Evolutionary conservation across 306 rosid species (phyloP).

Genomic region (Vigna nakashimae): DNA sequence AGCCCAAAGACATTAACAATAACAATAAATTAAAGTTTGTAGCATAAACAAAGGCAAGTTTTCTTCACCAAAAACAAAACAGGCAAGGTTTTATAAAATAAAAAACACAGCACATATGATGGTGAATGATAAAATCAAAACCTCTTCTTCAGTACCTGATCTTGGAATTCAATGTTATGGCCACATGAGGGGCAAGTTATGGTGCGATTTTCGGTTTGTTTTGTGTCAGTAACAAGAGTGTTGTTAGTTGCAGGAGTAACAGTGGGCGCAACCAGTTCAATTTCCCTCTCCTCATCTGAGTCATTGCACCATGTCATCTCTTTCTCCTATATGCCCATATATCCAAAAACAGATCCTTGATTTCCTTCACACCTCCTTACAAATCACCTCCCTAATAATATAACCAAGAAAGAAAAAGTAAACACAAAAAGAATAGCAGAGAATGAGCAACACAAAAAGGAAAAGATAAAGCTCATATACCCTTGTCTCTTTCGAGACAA

Average conservation of each 20-base stretch:
- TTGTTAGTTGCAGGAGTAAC: slow-evolving; percentile 26
- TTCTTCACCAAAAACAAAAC: too few species aligned
- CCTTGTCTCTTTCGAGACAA: slow-evolving; percentile 55
- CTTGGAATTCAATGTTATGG: slow-evolving; percentile 58
- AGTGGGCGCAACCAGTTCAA: slow-evolving; percentile 40
- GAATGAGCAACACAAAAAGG: not conserved
- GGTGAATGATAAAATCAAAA: not conserved
- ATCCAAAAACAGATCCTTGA: slow-evolving; percentile 41
- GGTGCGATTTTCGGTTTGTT: slow-evolving; percentile 43
- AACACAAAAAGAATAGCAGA: not conserved
- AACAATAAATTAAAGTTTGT: not conserved
- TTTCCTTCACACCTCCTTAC: slow-evolving; percentile 47
- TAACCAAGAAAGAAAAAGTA: not conserved
- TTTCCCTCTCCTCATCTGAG: slow-evolving; percentile 57
- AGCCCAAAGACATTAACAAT: not conserved
- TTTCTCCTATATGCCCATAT: slow-evolving; percentile 45
- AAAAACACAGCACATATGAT: not conserved
- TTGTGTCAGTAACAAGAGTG: slow-evolving; percentile 3
- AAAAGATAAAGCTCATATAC: slow-evolving; percentile 42
- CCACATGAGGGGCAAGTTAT: slow-evolving; percentile 82
- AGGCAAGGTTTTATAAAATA: not conserved
- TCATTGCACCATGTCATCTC: slow-evolving; percentile 79
- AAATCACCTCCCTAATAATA: slow-evolving; percentile 23
- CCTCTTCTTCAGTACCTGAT: slow-evolving; percentile 53
- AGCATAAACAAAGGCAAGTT: not conserved